phyloP scores from a whole-genome alignment of 2,329 filamentous ascomycete species.

The Colletotrichum sansevieriae region DNA sequence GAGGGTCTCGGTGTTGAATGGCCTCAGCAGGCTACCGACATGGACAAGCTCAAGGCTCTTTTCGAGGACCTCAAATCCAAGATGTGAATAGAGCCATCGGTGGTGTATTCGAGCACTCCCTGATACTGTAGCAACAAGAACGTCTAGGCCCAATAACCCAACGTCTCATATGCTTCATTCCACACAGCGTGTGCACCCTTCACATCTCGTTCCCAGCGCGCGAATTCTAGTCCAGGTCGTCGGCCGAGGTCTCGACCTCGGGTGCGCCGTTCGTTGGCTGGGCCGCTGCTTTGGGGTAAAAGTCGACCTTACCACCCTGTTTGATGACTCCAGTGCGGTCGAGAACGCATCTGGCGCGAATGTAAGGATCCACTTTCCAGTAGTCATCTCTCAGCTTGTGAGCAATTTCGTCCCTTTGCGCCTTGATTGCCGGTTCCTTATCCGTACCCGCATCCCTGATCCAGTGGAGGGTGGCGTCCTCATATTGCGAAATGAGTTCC shows the following conservation, averaged over 20 bases:
- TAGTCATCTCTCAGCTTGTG: conserved; percentile 79
- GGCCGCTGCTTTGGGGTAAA: conserved; percentile 65
- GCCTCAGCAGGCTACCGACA: conserved; percentile 81
- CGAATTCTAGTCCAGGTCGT: conserved; percentile 61
- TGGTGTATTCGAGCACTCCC: conserved; percentile 10
- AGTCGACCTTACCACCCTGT: conserved; percentile 75
- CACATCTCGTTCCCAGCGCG: not conserved
- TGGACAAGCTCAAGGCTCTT: conserved; percentile 84
- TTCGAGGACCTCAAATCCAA: conserved; percentile 89
- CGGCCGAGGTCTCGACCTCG: conserved; percentile 52
- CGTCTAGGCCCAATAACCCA: conserved; percentile 40
- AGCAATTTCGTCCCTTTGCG: conserved; percentile 72
- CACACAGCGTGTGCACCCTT: not conserved
- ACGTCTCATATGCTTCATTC: not conserved
- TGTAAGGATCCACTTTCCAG: conserved; percentile 89
- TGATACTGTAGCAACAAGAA: conserved; percentile 1
- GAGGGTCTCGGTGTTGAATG: conserved; percentile 86
- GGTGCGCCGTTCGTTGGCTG: conserved; percentile 44
- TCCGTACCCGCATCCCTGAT: conserved; percentile 65
- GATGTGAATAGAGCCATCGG: conserved; percentile 68
- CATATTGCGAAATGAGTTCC: conserved; percentile 77
- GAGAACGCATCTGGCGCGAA: conserved; percentile 86
- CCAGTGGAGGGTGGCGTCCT: conserved; percentile 82
- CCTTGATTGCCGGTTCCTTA: conserved; percentile 63
- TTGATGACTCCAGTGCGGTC: conserved; percentile 83